Conservation (phyloP, 352 stramenopile species). For the Phytophthora pistaciae region DNA sequence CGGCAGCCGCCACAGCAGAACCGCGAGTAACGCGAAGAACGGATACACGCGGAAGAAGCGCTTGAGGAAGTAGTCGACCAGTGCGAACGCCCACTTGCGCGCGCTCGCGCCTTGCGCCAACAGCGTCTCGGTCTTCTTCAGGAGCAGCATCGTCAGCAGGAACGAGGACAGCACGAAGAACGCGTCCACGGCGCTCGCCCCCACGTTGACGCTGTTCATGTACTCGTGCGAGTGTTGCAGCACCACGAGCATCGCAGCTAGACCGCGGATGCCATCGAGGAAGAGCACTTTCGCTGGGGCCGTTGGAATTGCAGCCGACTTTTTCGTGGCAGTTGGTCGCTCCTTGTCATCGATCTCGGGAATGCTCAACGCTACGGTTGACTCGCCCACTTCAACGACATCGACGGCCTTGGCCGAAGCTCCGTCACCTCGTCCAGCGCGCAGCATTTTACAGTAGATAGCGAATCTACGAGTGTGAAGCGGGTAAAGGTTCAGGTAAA, state of each 20-base stretch:
- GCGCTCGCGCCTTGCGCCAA: slow-evolving; percentile 12
- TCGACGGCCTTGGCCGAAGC: not conserved
- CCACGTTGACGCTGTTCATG: slow-evolving; percentile 18
- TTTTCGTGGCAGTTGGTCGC: slow-evolving; percentile 2
- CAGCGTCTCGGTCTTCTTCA: slow-evolving; percentile 26
- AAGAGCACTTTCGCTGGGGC: slow-evolving; percentile 19
- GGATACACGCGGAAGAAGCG: slow-evolving; percentile 61
- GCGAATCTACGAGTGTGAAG: not conserved
- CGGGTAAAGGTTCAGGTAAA: not conserved
- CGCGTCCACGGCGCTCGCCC: slow-evolving; percentile 22
- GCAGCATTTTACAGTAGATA: slow-evolving; percentile 3
- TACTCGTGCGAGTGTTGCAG: slow-evolving; percentile 27
- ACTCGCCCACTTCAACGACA: not conserved
- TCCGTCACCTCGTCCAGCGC: slow-evolving; percentile 6
- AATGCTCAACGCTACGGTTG: not conserved
- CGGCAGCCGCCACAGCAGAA: slow-evolving; percentile 31
- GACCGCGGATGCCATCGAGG: slow-evolving; percentile 17
- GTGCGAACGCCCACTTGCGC: slow-evolving; percentile 21
- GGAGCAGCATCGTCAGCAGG: slow-evolving; percentile 32
- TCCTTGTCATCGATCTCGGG: not conserved
- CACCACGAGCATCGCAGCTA: slow-evolving; percentile 27
- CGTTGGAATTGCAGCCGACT: not conserved
- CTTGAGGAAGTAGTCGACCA: slow-evolving; percentile 48
- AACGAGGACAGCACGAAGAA: slow-evolving; percentile 40
- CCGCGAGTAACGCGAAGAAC: slow-evolving; percentile 41